phyloP scores from a whole-genome alignment of 306 rosid genomes.

The Mimosa bimucronata region DNA sequence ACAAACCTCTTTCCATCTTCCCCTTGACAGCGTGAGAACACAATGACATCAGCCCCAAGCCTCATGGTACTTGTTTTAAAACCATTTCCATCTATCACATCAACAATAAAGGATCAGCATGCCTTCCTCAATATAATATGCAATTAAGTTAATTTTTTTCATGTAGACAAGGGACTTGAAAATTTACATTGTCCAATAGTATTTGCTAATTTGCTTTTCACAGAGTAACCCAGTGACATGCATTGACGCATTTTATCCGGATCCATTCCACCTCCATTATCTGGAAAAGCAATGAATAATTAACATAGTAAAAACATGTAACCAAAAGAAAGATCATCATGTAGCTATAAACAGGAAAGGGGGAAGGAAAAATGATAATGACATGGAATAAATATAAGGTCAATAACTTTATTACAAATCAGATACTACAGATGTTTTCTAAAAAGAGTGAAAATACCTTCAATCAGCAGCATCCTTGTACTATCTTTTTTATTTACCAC shows the following conservation, averaged over 20 bases:
- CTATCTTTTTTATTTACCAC: constrained; percentile 68
- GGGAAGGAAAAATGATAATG: not conserved
- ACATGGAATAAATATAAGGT: not conserved
- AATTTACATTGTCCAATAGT: constrained; percentile 76
- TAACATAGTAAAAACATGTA: constrained; percentile 32
- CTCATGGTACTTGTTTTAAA: constrained; percentile 98
- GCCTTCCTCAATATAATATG: constrained; percentile 12
- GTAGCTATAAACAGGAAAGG: not conserved
- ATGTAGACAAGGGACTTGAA: constrained; percentile 44
- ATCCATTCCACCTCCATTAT: constrained; percentile 99
- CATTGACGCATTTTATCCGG: constrained; percentile 98
- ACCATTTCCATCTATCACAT: constrained; percentile 91
- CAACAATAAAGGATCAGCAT: constrained; percentile 42
- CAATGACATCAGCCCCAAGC: constrained; percentile 97
- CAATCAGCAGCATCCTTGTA: constrained; percentile 73
- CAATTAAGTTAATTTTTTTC: constrained; percentile 6
- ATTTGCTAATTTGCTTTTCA: constrained; percentile 83
- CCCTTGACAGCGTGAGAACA: constrained; percentile 81
- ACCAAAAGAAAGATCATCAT: not conserved
- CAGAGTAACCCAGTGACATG: constrained; percentile 96
- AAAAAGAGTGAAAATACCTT: constrained; percentile 56
- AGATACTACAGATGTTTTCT: not conserved
- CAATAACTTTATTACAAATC: not conserved
- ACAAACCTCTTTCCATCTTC: constrained; percentile 70
- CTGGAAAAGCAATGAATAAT: constrained; percentile 50